phyloP scores from a whole-genome alignment of 2,329 filamentous ascomycete species.

The Metarhizium anisopliae region DNA sequence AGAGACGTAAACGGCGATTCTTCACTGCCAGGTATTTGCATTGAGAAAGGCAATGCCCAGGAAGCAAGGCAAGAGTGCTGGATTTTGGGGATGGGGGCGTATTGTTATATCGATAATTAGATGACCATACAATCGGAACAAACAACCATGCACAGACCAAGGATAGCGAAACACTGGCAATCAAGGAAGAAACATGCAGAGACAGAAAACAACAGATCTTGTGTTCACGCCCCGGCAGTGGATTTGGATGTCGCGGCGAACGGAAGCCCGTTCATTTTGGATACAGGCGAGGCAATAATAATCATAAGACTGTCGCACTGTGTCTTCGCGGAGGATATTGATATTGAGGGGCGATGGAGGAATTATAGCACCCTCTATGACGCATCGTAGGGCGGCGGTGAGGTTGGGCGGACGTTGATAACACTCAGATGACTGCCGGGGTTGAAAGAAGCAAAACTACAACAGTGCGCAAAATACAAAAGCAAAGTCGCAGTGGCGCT shows the following conservation, averaged over 20 bases:
- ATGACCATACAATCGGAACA: not conserved
- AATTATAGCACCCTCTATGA: conserved; percentile 7
- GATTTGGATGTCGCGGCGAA: conserved; percentile 2
- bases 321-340: not conserved
- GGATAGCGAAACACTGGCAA: not conserved
- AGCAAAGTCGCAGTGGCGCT: conserved; percentile 6
- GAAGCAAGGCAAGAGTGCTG: conserved; percentile 3
- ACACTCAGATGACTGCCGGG: not conserved
- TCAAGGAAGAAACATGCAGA: conserved; percentile 1
- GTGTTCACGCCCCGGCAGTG: not conserved
- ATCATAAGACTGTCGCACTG: conserved; percentile 4
- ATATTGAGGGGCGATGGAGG: conserved; percentile 2
- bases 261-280: not conserved
- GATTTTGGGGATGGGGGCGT: conserved; percentile 3
- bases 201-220: not conserved
- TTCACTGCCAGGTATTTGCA: conserved; percentile 3
- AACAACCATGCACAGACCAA: conserved; percentile 1
- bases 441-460: conserved; percentile 5
- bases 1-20: conserved; percentile 4
- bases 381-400: conserved; percentile 5
- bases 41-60: conserved; percentile 4
- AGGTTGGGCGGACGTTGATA: not conserved
- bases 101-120: conserved; percentile 4
- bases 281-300: conserved; percentile 4
- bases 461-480: conserved; percentile 5